These are phyloP conservation scores for Ochromonas danica DNA, from an alignment of 108 stramenopile genomes.

Conservation along the genomic window DNA sequence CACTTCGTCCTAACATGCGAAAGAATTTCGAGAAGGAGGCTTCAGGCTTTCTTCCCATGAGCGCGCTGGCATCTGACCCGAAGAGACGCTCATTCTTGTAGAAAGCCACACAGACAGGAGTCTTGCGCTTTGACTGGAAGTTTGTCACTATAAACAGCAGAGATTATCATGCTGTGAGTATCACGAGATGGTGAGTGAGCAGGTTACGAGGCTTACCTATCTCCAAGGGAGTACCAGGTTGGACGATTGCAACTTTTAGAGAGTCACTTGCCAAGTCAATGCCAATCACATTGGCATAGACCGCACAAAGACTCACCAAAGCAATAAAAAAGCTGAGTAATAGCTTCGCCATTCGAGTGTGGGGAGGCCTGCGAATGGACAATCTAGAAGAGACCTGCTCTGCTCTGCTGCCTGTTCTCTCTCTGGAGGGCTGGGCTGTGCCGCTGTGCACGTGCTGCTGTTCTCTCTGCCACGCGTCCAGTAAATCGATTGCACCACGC, in stretches of 20 bases:
- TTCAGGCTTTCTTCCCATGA: slow-evolving; percentile 86
- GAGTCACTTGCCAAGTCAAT: slow-evolving; percentile 93
- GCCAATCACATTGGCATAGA: slow-evolving; percentile 69
- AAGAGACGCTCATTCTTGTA: slow-evolving; percentile 86
- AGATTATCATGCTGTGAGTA: no score
- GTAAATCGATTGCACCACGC: no score
- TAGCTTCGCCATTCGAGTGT: no score
- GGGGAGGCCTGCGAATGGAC: no score
- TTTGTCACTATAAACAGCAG: slow-evolving; percentile 80
- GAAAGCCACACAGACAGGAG: slow-evolving; percentile 94
- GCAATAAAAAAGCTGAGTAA: no score
- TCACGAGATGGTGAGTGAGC: not conserved
- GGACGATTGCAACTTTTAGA: slow-evolving; percentile 98
- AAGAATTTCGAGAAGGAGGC: slow-evolving; percentile 71
- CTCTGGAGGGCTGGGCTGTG: no score
- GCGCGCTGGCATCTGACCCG: slow-evolving; percentile 80
- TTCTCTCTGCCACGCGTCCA: no score
- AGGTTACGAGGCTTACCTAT: slow-evolving; percentile 56
- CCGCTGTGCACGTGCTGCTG: no score
- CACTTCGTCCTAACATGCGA: slow-evolving; percentile 76
- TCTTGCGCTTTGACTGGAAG: slow-evolving; percentile 95
- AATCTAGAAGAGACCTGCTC: no score
- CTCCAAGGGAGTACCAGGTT: slow-evolving; percentile 90
- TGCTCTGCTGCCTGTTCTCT: no score
- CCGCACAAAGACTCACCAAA: not conserved